These are phyloP conservation scores for Amanita exitialis DNA, from an alignment of 768 basidiomycete genomes.

Conservation along the genomic window DNA sequence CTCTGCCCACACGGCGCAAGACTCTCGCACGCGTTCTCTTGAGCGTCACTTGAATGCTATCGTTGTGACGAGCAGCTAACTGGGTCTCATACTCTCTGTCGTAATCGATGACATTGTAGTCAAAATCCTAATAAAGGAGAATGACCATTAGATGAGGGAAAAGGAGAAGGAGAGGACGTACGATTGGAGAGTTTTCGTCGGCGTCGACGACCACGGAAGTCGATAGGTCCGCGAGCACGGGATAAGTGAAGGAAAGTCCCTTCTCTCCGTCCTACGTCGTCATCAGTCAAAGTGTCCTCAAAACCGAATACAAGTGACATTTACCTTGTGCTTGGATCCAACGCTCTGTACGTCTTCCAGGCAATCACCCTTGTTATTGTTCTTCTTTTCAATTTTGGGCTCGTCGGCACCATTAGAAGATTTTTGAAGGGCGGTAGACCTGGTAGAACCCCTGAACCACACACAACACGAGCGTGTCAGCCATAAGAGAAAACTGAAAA, in stretches of 20 bases:
- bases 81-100: neutral
- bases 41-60: neutral
- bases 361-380: neutral
- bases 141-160: neutral
- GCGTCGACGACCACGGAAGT: neutral
- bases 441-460: neutral
- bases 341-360: neutral
- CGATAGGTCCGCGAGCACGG: neutral
- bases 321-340: neutral
- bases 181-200: neutral
- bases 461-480: neutral
- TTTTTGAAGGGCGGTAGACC: neutral
- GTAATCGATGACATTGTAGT: neutral
- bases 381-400: neutral
- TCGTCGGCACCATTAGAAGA: neutral
- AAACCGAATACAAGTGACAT: neutral
- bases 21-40: neutral
- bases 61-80: neutral
- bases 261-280: neutral
- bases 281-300: too few relatives aligned
- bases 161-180: neutral
- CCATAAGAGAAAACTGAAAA: neutral
- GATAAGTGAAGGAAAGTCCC: neutral
- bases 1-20: too few relatives aligned
- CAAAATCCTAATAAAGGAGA: neutral